Conservation (phyloP, 176 grass and related monocot genomes). For the Aegilops bicornis region DNA sequence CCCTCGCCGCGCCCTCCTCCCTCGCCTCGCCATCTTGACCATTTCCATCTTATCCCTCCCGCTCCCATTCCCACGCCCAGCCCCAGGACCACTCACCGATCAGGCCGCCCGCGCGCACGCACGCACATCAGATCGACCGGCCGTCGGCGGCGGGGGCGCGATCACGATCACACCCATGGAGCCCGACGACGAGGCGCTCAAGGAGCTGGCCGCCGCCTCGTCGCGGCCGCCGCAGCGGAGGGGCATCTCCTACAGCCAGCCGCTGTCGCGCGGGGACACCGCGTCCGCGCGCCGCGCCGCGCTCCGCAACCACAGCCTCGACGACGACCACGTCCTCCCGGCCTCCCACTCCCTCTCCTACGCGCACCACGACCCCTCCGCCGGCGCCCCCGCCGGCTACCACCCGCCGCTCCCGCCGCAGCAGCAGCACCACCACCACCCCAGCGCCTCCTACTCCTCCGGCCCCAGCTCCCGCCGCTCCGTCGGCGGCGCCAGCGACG, state of each 20-base stretch:
- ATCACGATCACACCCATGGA: slow-evolving; percentile 30
- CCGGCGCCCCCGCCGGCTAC: neutral
- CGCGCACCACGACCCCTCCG: slow-evolving; percentile 32
- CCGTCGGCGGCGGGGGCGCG: neutral
- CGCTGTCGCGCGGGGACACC: slow-evolving; percentile 54
- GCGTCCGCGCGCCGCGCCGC: slow-evolving; percentile 50
- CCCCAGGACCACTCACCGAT: neutral
- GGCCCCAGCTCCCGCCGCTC: slow-evolving; percentile 14
- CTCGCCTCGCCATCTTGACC: slow-evolving; percentile 41
- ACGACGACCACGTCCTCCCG: slow-evolving; percentile 46
- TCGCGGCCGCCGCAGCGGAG: slow-evolving; percentile 34
- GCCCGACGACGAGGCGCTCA: slow-evolving; percentile 29
- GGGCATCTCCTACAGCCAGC: slow-evolving; percentile 87
- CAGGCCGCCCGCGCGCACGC: neutral
- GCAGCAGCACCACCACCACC: slow-evolving; percentile 15
- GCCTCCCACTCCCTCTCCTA: slow-evolving; percentile 42
- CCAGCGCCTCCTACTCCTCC: slow-evolving; percentile 36
- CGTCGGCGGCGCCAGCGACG: slow-evolving; percentile 38
- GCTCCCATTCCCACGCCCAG: slow-evolving; percentile 6
- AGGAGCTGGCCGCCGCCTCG: slow-evolving; percentile 28
- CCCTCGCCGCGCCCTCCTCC: slow-evolving; percentile 45
- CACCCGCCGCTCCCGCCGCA: slow-evolving; percentile 43
- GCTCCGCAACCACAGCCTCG: slow-evolving; percentile 75
- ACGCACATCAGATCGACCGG: neutral
- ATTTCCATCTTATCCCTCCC: slow-evolving; percentile 50